These are phyloP conservation scores for Boletus sp. DNA, from an alignment of 768 basidiomycete species.

Conservation along the genomic window DNA sequence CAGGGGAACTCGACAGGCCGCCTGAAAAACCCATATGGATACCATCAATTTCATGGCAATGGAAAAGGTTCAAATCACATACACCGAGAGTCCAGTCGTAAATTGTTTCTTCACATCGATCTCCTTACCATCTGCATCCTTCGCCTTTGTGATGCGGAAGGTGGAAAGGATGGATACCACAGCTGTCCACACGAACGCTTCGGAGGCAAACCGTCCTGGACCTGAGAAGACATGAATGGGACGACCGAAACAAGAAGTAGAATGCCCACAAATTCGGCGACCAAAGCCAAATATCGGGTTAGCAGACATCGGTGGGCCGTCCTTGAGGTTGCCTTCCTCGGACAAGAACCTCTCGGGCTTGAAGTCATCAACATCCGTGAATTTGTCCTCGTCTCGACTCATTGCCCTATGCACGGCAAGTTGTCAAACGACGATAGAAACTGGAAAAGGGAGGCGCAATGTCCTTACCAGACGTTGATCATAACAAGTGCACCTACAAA, in stretches of 20 bases:
- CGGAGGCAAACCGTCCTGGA: conserved; percentile 24
- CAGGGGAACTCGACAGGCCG: conserved; percentile 24
- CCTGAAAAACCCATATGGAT: conserved; percentile 3
- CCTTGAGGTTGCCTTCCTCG: conserved; percentile 10
- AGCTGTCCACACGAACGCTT: conserved; percentile 22
- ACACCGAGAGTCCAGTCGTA: conserved; percentile 23
- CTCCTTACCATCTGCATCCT: conserved; percentile 19
- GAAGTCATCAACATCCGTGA: conserved; percentile 21
- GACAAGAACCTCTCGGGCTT: conserved; percentile 26
- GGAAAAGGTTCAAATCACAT: not conserved
- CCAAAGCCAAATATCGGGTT: conserved; percentile 27
- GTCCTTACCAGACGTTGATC: conserved; percentile 34
- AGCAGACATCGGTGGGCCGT: conserved; percentile 4
- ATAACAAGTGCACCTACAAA: conserved; percentile 28
- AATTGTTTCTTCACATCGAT: conserved; percentile 21
- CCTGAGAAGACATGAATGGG: not conserved
- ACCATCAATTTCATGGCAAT: not conserved
- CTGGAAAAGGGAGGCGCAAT: not conserved
- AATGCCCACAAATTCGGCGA: conserved; percentile 22
- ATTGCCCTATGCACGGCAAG: conserved; percentile 18
- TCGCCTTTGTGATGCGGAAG: conserved; percentile 23
- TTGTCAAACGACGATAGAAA: not conserved
- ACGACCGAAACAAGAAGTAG: no score
- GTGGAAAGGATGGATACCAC: conserved; percentile 22
- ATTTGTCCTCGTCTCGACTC: conserved; percentile 15